These are phyloP conservation scores for Rhizopogon salebrosus DNA, from an alignment of 768 basidiomycete species.

Conservation along the genomic window DNA sequence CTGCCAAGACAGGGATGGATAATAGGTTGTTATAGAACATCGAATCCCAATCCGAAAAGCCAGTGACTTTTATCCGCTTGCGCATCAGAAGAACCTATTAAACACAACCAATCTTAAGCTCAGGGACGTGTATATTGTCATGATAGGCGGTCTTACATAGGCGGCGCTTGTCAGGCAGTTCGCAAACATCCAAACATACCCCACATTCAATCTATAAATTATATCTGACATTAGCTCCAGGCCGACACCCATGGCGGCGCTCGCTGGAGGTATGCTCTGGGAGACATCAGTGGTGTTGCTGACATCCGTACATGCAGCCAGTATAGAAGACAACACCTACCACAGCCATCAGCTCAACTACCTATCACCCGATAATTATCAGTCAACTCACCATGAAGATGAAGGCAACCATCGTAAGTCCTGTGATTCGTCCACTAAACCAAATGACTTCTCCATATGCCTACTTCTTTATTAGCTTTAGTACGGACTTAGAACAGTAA, in stretches of 20 bases:
- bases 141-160: slow-evolving; percentile 55
- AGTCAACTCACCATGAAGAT: slow-evolving; percentile 71
- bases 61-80: slow-evolving; percentile 90
- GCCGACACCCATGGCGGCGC: slow-evolving; percentile 20
- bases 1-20: slow-evolving; percentile 83
- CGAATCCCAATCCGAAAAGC: slow-evolving; percentile 97
- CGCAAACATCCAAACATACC: slow-evolving; percentile 94
- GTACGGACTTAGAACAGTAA: not conserved
- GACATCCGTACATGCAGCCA: slow-evolving; percentile 96
- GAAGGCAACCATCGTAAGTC: slow-evolving; percentile 85
- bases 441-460: slow-evolving; percentile 97
- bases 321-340: slow-evolving; percentile 86
- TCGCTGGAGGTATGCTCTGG: slow-evolving; percentile 20
- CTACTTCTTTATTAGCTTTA: slow-evolving; percentile 32
- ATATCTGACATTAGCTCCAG: slow-evolving; percentile 36
- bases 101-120: slow-evolving; percentile 1
- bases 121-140: not conserved
- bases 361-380: not conserved
- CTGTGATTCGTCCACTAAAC: slow-evolving; percentile 89
- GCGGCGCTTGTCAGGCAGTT: slow-evolving; percentile 89
- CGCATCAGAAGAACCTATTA: slow-evolving; percentile 89
- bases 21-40: slow-evolving; percentile 99
- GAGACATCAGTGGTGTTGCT: slow-evolving; percentile 31
- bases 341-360: not conserved
- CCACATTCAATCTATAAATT: slow-evolving; percentile 59